A percentile compares a stretch with the other conserved stretches of the same genome.
Conservation (phyloP, 2,329 filamentous ascomycete genomes). For the Cytospora schulzeri region DNA sequence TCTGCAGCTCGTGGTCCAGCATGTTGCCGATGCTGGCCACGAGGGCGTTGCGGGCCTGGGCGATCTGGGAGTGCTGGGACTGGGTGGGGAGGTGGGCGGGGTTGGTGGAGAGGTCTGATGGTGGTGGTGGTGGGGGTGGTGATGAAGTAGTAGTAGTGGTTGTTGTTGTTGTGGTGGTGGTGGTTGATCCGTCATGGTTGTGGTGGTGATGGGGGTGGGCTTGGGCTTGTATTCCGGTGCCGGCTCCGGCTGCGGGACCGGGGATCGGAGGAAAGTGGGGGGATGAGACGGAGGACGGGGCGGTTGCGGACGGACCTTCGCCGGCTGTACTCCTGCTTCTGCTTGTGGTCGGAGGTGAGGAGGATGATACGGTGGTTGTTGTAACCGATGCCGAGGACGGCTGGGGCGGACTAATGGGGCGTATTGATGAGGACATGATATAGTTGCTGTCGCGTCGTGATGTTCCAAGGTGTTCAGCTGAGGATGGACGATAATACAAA, state of each 20-base stretch:
- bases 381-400: constrained; percentile 27
- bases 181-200: background rate
- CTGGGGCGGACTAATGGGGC: constrained; percentile 23
- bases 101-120: constrained; percentile 22
- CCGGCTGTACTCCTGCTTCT: constrained; percentile 26
- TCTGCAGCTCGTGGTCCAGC: constrained; percentile 68
- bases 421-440: constrained; percentile 24
- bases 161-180: background rate
- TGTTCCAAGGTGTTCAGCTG: background rate
- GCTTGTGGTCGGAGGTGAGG: constrained; percentile 21
- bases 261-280: constrained; percentile 10
- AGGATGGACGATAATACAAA: background rate
- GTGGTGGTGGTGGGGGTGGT: constrained; percentile 1
- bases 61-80: constrained; percentile 50
- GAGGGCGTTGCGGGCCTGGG: constrained; percentile 60
- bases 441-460: background rate
- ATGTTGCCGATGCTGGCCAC: constrained; percentile 68
- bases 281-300: constrained; percentile 26
- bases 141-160: background rate
- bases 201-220: background rate
- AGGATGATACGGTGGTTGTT: constrained; percentile 27
- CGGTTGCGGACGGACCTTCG: constrained; percentile 25
- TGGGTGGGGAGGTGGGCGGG: constrained; percentile 45
- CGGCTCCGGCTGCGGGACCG: constrained; percentile 2
- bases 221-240: constrained; percentile 9